Evolutionary conservation across 2,329 filamentous ascomycete species (phyloP), one percentile per base, ranked within the genome.

Genomic region (Talaromyces amestolkiae): DNA sequence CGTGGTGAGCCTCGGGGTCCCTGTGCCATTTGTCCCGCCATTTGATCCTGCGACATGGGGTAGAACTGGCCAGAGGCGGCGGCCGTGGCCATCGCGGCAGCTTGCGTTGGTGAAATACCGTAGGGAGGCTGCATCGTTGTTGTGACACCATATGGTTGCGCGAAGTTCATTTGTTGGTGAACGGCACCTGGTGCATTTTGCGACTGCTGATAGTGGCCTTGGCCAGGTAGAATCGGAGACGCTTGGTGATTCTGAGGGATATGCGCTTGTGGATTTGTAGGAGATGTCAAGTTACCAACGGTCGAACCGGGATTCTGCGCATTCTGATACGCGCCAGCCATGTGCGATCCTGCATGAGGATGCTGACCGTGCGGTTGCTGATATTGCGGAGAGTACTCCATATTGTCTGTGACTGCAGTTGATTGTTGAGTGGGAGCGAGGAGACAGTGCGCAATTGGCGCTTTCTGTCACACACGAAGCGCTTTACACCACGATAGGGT

Each of bases 51-150:
- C 60, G 89, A 81, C 79, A 93, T 87, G 70, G 90, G 89, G 68
- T 90, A 89, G 71, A 90, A 91, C 67, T 92, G 90, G 47, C 94
- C 93, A 6, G 93, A 93, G 11, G 94, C 94, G 1, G 94, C 93
- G 19, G 94, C 94, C 1, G 93, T 97, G 53, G 91, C 93, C 91
- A 97, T 95, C 66, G 93, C 93, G 59, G 94, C 93, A 15, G 93
- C 93, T 78, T 96, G 92, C 56, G 93, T 92, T 22, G 90, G 87
- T 39, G 90, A 89, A 79, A 94, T 92, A 65, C 86, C 89, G 81
- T 96, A 96, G 24, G 80, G 81, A 66, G 83, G 81, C 63, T 91
- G 89, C 87, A 96, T 92, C 73, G 85, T 85, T 72, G 88, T 84
- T 68, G 90, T 84, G 65, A 93, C 90, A 66, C 87, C 89, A 75